Conservation (phyloP, 345 rosid genomes). For the Melaleuca quinquenervia region DNA sequence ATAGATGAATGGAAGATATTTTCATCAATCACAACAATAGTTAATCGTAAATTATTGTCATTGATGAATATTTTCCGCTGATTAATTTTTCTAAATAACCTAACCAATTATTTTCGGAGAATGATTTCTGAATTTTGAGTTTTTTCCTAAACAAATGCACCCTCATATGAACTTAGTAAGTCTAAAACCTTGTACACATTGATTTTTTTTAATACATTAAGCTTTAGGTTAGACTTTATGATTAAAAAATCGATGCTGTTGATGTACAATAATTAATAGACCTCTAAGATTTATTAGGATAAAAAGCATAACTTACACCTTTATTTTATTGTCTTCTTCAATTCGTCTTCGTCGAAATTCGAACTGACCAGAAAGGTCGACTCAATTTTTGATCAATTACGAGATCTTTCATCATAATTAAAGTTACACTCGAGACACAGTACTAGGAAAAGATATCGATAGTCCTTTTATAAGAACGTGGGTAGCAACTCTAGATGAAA, state of each 20-base stretch:
- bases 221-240: not conserved
- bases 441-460: not conserved
- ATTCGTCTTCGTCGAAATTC: not conserved
- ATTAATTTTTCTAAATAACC: too few species aligned
- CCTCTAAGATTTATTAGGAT: not conserved
- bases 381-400: not conserved
- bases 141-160: too few species aligned
- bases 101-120: too few species aligned
- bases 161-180: not conserved
- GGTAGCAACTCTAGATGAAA: not conserved
- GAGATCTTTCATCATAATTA: not conserved
- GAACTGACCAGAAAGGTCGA: accelerated
- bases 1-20: too few species aligned
- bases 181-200: not conserved
- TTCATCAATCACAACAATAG: too few species aligned
- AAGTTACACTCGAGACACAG: not conserved
- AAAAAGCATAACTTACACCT: not conserved
- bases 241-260: not conserved
- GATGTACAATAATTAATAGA: not conserved
- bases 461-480: not conserved
- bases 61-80: too few species aligned
- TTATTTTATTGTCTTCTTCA: not conserved
- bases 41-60: too few species aligned
- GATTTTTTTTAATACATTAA: not conserved
- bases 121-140: too few species aligned